Evolutionary conservation across 164 flowering plant genomes (phyloP).

Genomic region (Magnolia officinalis): DNA sequence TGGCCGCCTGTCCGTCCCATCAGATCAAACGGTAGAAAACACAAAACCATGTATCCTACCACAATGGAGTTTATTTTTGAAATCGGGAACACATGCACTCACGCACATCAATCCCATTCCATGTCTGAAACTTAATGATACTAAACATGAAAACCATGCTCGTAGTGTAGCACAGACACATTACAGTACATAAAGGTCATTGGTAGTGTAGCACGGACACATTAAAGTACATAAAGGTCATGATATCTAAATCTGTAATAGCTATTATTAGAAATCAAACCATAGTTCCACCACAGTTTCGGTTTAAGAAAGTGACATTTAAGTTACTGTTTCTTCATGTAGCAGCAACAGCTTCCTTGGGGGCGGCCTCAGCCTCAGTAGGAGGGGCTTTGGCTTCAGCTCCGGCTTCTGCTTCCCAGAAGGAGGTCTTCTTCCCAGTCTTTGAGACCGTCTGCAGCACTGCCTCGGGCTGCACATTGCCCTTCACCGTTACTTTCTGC

Average conservation of each 20-base stretch:
- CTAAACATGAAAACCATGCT: not conserved
- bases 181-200: not conserved
- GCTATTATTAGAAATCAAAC: not conserved
- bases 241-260: too few species aligned
- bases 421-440: conserved; percentile 83
- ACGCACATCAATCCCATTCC: too few species aligned
- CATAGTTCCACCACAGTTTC: not conserved
- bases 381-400: conserved; percentile 14
- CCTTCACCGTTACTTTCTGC: conserved; percentile 88
- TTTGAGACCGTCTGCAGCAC: conserved; percentile 85
- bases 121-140: too few species aligned
- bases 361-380: conserved; percentile 7
- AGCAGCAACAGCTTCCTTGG: conserved; percentile 10
- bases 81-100: too few species aligned
- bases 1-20: too few species aligned
- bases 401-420: conserved; percentile 63
- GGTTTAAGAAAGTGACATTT: not conserved
- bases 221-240: too few species aligned
- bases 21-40: too few species aligned
- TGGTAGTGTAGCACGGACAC: too few species aligned
- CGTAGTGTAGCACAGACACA: not conserved
- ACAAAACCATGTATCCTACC: too few species aligned
- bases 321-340: not conserved
- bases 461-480: conserved; percentile 74
- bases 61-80: too few species aligned